Evolutionary conservation across 1,284 basidiomycete genomes (phyloP), one percentile per base, ranked within the genome.

Genomic region (Amylostereum areolatum): DNA sequence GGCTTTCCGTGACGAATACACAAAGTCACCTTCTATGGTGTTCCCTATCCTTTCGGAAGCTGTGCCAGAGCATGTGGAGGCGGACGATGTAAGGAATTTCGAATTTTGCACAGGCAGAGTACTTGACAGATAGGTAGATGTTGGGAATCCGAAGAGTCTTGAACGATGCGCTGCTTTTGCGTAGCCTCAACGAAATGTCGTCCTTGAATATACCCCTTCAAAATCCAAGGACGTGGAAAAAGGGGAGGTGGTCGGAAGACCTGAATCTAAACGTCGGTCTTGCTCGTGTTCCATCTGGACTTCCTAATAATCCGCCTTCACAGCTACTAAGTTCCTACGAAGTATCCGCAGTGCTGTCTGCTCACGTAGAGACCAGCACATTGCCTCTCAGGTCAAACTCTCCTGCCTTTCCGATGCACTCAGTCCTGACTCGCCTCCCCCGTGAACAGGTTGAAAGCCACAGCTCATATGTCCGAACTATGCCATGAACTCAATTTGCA

Each of bases 301-400:
- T 47, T 41, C n/a, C 47, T 37, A 42, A 45, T 37, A 51, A 48
- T 47, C 45, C 53, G 54, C 41, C 54, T 48, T 30, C 33, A 30
- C 57, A 85, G 78, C 58, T 54, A 32, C 58, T 63, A 10, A 70
- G 66, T 45, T 49, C 64, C 2, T 85, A 82, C 62, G 75, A 81
- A 45, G 68, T 72, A 9, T 85, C 85, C 2, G 83, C 85, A 6
- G 60, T 89, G 34, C 60, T 88, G 5, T 81, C 87, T 0, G 67
- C 83, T n/a, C 77, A 85, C 55, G 67, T 88, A 11, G 85, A 89
- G 53, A 80, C 69, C 31, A 69, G 67, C 10, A 89, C 86, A 2
- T 68, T 87, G 32, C 80, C 85, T 2, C 59, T 84, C 33, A 75
- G 85, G 85, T 85, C 54, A 40, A n/a, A n/a, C n/a, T n/a, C n/a